Base-by-base conservation (phyloP, 1,139 yeast genomes). In the Yamadazyma trypodendri region DNA sequence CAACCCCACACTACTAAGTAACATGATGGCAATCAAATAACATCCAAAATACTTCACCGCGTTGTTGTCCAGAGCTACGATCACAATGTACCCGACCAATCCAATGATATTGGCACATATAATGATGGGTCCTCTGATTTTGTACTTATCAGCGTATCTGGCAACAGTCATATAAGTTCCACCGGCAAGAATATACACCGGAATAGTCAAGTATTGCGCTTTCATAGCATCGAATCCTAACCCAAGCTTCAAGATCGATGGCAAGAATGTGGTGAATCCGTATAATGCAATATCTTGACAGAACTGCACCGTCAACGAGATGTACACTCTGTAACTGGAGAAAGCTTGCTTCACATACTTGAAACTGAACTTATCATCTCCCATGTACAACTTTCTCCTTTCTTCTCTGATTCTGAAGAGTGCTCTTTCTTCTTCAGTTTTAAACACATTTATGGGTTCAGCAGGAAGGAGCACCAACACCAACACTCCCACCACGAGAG, bases 231-330 rank as follows among this genome's bases (percentile, higher is more conserved):
- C 60, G 50, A 64, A 75, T 0, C 79, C 78, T 52, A 75, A 58
- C 16, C 70, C 71, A 14, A 25, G 32, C 36, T 55, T 54, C 38
- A 74, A 61, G 35, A 73, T 70, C 6, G 68, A 60, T 14, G 79
- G 79, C 36, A 74, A 55, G 46, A 73, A 74, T 0, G 75, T 72
- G 1, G 75, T 66, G 38, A 72, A 65, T 6, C 79, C 78, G 45
- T 71, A 74, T 25, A 74, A 55, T 5, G 70, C 61, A 24, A 65
- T 47, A 54, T 73, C 79, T 27, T 59, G 68, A 53, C 77, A 71
- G 46, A 74, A 74, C 44, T 73, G 70, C 32, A 73, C 70, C 10
- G 60, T 41, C 23, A 70, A 63, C 25, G 68, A 62, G 12, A 63
- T 49, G 51, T 64, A 56, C 17, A 70, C 62, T 44, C 69, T 67